phyloP scores from a whole-genome alignment of 345 rosid genomes.

The Aquilaria yunnanensis region DNA sequence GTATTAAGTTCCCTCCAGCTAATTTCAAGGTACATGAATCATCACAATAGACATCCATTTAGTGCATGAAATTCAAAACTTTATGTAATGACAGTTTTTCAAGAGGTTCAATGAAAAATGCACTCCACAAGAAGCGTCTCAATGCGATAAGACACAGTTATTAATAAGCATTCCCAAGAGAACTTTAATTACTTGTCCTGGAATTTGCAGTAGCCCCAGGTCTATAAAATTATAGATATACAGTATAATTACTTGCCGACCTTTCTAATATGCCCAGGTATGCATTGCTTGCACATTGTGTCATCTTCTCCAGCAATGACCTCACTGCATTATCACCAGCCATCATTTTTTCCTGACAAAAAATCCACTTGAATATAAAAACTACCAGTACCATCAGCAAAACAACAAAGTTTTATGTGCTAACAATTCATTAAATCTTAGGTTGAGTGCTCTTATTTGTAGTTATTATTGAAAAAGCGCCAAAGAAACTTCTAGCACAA shows the following conservation, averaged over 20 bases:
- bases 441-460: too few species aligned
- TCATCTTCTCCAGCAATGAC: slow-evolving; percentile 93
- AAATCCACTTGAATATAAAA: slow-evolving; percentile 20
- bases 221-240: not conserved
- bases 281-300: slow-evolving; percentile 89
- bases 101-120: too few species aligned
- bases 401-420: slow-evolving; percentile 1
- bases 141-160: too few species aligned
- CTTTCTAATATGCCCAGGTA: slow-evolving; percentile 94
- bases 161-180: too few species aligned
- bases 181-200: too few species aligned
- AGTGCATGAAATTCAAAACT: too few species aligned
- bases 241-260: slow-evolving; percentile 23
- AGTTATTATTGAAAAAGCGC: not conserved
- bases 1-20: too few species aligned
- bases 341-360: slow-evolving; percentile 83
- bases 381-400: not conserved
- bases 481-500: not conserved
- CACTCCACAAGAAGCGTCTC: too few species aligned
- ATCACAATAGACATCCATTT: too few species aligned
- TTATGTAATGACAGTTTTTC: too few species aligned
- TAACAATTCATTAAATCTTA: not conserved
- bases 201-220: too few species aligned
- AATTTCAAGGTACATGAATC: too few species aligned
- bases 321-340: slow-evolving; percentile 95